Evolutionary conservation across 2,329 filamentous ascomycete species (phyloP).

Genomic region (Trematosphaeria pertusa): DNA sequence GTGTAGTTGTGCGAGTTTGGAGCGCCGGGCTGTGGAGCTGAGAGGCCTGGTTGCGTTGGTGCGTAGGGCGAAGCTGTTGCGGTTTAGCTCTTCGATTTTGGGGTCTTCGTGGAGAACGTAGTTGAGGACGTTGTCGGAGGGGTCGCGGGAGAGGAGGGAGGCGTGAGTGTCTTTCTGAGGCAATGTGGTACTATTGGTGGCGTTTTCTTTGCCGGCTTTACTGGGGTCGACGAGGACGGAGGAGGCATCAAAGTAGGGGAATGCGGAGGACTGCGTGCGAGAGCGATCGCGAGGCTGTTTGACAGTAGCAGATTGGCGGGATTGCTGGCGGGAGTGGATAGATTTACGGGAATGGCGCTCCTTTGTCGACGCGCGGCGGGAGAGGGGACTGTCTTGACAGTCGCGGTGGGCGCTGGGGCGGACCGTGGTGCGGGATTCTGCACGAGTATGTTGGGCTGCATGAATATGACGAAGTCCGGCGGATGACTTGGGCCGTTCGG

Average conservation of each 20-base stretch:
- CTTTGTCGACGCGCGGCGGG: conserved; percentile 19
- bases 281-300: conserved; percentile 28
- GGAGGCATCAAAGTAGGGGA: conserved; percentile 33
- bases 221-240: conserved; percentile 11
- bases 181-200: conserved; percentile 1
- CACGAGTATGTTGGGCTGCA: conserved; percentile 15
- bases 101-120: conserved; percentile 28
- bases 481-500: conserved; percentile 25
- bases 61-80: conserved; percentile 25
- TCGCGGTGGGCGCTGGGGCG: conserved; percentile 13
- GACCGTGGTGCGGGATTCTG: conserved; percentile 15
- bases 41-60: conserved; percentile 18
- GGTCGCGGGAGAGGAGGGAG: conserved; percentile 20
- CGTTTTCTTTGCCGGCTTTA: conserved; percentile 2
- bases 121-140: conserved; percentile 29
- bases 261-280: conserved; percentile 38
- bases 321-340: conserved; percentile 29
- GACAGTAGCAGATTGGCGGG: conserved; percentile 20
- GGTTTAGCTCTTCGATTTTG: conserved; percentile 22
- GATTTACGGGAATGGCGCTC: conserved; percentile 35
- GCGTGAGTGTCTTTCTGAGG: conserved; percentile 5
- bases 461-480: conserved; percentile 9
- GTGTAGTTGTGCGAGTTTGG: conserved; percentile 11
- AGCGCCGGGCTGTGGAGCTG: conserved; percentile 8
- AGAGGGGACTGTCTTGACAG: conserved; percentile 10